A percentile compares a stretch with the other conserved stretches of the same genome.
These are phyloP conservation scores for Neonectria sp. DNA, from an alignment of 2,329 filamentous ascomycete genomes.

Conservation along the genomic window DNA sequence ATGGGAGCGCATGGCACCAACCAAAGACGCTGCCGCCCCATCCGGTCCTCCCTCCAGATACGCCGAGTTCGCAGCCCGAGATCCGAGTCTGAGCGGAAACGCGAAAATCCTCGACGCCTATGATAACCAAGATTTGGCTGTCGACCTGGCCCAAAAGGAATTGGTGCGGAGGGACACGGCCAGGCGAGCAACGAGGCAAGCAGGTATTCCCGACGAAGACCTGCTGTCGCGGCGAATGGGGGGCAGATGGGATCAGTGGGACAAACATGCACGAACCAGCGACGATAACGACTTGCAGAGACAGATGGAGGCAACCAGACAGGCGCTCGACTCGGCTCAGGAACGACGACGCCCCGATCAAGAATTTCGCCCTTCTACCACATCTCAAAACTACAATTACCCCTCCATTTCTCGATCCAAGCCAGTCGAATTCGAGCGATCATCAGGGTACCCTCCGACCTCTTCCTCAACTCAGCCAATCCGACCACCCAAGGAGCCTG, in stretches of 20 bases:
- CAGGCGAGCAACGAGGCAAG: conserved; percentile 69
- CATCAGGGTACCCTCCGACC: conserved; percentile 33
- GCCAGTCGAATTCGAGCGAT: conserved; percentile 61
- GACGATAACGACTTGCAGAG: conserved; percentile 63
- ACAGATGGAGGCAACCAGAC: conserved; percentile 69
- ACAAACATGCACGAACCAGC: conserved; percentile 37
- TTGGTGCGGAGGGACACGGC: conserved; percentile 76
- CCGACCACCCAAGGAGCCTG: conserved; percentile 51
- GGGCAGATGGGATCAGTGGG: conserved; percentile 62
- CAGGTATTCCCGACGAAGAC: conserved; percentile 70
- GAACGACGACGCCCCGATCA: conserved; percentile 43
- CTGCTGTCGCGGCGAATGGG: conserved; percentile 68
- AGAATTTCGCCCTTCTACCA: conserved; percentile 47
- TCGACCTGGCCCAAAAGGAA: conserved; percentile 82
- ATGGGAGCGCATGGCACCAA: conserved; percentile 71
- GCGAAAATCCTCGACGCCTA: conserved; percentile 77
- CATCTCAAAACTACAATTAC: conserved; percentile 64
- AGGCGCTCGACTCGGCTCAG: conserved; percentile 58
- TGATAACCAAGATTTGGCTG: conserved; percentile 82
- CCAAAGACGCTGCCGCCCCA: conserved; percentile 42
- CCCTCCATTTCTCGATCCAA: conserved; percentile 69
- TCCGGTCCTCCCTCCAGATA: conserved; percentile 53
- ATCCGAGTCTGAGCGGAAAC: conserved; percentile 72
- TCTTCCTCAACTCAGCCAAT: conserved; percentile 50
- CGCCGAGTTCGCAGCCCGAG: conserved; percentile 66